Evolutionary conservation across 2,329 filamentous ascomycete genomes (phyloP), one percentile per base, ranked within the genome.

Genomic region (Cladophialophora exuberans): DNA sequence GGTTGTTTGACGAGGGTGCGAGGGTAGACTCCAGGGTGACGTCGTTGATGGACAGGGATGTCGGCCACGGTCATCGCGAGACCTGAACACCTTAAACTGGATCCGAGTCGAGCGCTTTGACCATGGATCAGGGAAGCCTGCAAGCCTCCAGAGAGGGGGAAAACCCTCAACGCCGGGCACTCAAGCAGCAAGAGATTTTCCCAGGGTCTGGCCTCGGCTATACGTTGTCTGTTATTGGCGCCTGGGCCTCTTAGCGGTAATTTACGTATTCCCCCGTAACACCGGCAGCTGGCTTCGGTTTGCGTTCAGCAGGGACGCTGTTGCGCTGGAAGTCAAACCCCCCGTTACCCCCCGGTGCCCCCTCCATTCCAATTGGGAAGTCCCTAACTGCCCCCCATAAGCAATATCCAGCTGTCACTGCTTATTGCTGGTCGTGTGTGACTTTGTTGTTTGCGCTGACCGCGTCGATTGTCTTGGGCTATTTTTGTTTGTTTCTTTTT

Each of bases 121-220:
- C 22, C 39, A n/a, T 42, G 20, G 35, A 20, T 20, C 17, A 39
- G 18, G 17, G 35, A 20, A 42, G 22, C 38, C 22, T 18, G 38
- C 13, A 25, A 42, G 11, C 25, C 35, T 18, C 38, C 3, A 13
- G 38, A 25, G 10, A n/a, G n/a, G n/a, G 38, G 38, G 17, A 42
- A 42, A 42, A 25, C 39, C 35, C 35, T 39, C 15, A 39, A 20
- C 35, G n/a, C n/a, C 22, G 35, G 26, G 17, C 23, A 26, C 25
- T 47, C 23, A 46, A 51, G 28, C 48, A 42, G 48, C 48, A 26
- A 43, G 47, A 42, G 38, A 15, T 38, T 36, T 42, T 26, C n/a
- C 20, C 39, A 17, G n/a, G 42, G 42, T 26, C 42, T 45, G 42
- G 38, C 55, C 26, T 57, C 55, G 55, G 55, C 51, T 50, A 57